These are phyloP conservation scores for Neonectria faginata DNA, from an alignment of 2,329 filamentous ascomycete genomes.

Conservation along the genomic window DNA sequence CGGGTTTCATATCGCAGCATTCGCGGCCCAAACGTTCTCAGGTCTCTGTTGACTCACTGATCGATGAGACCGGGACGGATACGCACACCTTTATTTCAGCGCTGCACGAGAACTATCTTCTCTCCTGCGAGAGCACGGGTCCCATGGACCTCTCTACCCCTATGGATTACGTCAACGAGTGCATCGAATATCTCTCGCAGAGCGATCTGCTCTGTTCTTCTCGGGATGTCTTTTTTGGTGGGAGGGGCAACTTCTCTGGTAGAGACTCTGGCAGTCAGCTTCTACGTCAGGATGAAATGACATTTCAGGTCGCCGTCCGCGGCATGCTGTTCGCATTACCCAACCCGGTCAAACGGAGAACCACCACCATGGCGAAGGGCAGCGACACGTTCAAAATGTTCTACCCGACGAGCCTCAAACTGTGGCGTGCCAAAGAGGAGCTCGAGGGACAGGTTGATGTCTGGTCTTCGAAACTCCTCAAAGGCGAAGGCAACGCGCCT, in stretches of 20 bases:
- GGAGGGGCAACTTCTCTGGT: conserved; percentile 64
- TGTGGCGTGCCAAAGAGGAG: conserved; percentile 88
- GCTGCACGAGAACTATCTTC: conserved; percentile 91
- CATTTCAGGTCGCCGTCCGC: conserved; percentile 89
- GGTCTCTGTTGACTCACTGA: conserved; percentile 78
- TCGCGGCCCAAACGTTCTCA: conserved; percentile 72
- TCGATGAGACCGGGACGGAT: conserved; percentile 94
- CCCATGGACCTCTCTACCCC: conserved; percentile 68
- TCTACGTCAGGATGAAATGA: conserved; percentile 91
- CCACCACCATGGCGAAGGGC: conserved; percentile 56
- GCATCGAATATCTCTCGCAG: conserved; percentile 87
- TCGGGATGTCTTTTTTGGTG: conserved; percentile 74
- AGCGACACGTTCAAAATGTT: conserved; percentile 87
- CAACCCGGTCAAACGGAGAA: conserved; percentile 81
- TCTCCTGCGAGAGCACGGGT: conserved; percentile 77
- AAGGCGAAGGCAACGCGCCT: conserved; percentile 59
- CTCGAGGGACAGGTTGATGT: conserved; percentile 78
- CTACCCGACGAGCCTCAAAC: conserved; percentile 84
- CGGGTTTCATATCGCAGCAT: conserved; percentile 67
- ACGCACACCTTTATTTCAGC: conserved; percentile 90
- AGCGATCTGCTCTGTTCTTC: conserved; percentile 87
- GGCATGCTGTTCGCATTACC: conserved; percentile 89
- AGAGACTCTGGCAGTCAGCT: conserved; percentile 75
- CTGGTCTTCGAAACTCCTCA: conserved; percentile 72
- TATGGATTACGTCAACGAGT: conserved; percentile 84